Base-by-base conservation (phyloP, 805 yeast species). In the Ogataea corticis region DNA sequence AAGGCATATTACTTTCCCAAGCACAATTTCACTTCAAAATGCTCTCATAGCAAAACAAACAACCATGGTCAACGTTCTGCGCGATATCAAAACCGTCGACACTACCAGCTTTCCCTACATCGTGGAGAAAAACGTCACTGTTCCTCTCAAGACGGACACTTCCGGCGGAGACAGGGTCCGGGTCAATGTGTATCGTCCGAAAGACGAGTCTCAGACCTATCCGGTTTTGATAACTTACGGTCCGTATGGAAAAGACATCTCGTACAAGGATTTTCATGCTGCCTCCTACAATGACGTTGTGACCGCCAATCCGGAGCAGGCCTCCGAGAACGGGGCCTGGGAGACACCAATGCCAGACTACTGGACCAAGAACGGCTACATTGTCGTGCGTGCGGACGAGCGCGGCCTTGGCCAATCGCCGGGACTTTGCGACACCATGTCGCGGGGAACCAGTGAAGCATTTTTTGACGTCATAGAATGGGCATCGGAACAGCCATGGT, bases 401-500 rank as follows among this genome's bases (percentile, higher is more conserved):
- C 25, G 47, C 7, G 47, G 47, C 4, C 34, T 44, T 5, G 47
- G 47, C 3, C 47, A 44, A 29, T 44, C 47, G 3, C 47, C 47
- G 13, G 47, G 47, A 7, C 7, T 44, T 10, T 44, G 42, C 31
- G 47, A 44, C 21, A 44, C 47, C 3, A 44, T 44, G 47, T 44
- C 47, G 10, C 13, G 18, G 27, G 47, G 47, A 7, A 44, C 47
- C 2, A 44, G 47, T 18, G 47, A 44, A 15, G 47, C 47, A 2
- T 44, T 44, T 28, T 44, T 44, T 44, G 47, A 44, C 32, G 47
- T 44, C 7, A 19, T 44, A 12, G 47, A 44, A 19, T 44, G 47
- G 47, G 47, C 43, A 10, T 35, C 47, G 10, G 42, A 38, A 13
- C 47, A 44, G 28, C 29, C 38, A 2, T 44, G 47, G 47, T 44